Conservation (phyloP, 164 flowering plant species). For the Tetracentron sinense region DNA sequence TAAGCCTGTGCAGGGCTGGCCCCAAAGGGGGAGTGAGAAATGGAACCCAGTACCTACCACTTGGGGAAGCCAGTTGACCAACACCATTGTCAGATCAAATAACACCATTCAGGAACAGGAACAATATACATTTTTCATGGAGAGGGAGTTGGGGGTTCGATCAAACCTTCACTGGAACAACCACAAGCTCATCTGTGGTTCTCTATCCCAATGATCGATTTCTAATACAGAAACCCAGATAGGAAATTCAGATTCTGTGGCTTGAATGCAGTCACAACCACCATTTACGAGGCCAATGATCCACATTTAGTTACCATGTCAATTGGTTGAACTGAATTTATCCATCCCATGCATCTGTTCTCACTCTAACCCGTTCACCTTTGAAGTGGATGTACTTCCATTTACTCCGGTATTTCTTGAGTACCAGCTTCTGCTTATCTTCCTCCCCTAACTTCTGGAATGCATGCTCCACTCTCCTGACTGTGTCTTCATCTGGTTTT, state of each 20-base stretch:
- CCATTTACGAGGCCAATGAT: neutral
- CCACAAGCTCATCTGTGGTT: neutral
- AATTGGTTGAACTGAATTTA: constrained; percentile 4
- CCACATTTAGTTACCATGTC: neutral
- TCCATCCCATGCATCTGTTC: constrained; percentile 24
- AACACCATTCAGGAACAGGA: too few relatives aligned
- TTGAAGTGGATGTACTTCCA: constrained; percentile 84
- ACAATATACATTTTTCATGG: neutral
- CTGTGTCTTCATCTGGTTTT: constrained; percentile 84
- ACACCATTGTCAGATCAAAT: too few relatives aligned
- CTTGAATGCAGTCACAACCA: neutral
- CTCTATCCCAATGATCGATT: neutral
- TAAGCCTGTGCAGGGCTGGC: too few relatives aligned
- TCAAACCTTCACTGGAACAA: neutral
- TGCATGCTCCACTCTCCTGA: constrained; percentile 59
- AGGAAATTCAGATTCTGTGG: neutral
- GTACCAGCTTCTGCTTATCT: constrained; percentile 53
- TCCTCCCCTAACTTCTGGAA: constrained; percentile 58
- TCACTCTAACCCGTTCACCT: constrained; percentile 78
- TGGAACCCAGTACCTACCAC: too few relatives aligned
- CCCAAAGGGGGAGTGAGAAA: too few relatives aligned
- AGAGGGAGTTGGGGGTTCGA: neutral
- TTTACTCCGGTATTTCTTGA: constrained; percentile 51
- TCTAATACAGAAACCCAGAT: neutral
- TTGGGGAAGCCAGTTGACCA: too few relatives aligned